Conservation (phyloP, 1,284 basidiomycete genomes). For the Microbotryomycetes sp. region DNA sequence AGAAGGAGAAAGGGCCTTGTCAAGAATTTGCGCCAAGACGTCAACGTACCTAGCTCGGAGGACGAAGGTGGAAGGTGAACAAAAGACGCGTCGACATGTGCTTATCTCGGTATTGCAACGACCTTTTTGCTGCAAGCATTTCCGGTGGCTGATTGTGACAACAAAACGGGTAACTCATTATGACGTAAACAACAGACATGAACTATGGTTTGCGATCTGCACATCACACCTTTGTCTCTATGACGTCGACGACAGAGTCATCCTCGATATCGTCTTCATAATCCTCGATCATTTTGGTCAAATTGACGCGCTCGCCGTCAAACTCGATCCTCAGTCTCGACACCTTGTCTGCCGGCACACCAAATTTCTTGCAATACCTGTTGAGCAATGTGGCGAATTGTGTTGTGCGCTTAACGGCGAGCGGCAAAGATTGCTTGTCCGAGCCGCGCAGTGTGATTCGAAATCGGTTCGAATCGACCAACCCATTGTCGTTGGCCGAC, state of each 20-base stretch:
- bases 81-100: too few relatives aligned
- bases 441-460: slow-evolving; percentile 18
- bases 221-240: background rate
- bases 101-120: background rate
- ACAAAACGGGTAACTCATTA: too few relatives aligned
- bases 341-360: background rate
- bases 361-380: slow-evolving; percentile 9
- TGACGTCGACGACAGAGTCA: slow-evolving; percentile 24
- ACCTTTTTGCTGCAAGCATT: background rate
- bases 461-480: slow-evolving; percentile 1
- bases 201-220: too few relatives aligned
- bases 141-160: background rate
- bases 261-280: slow-evolving; percentile 20
- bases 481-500: background rate
- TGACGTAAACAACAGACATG: background rate
- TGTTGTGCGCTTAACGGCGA: slow-evolving; percentile 16
- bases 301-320: slow-evolving; percentile 19
- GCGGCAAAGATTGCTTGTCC: slow-evolving; percentile 5
- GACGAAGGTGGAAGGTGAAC: background rate
- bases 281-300: slow-evolving; percentile 4
- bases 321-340: slow-evolving; percentile 14
- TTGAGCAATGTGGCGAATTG: slow-evolving; percentile 9
- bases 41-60: background rate
- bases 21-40: background rate
- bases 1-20: background rate